phyloP scores from a whole-genome alignment of 208 protist genomes.

The Endotrypanum monterogeii region DNA sequence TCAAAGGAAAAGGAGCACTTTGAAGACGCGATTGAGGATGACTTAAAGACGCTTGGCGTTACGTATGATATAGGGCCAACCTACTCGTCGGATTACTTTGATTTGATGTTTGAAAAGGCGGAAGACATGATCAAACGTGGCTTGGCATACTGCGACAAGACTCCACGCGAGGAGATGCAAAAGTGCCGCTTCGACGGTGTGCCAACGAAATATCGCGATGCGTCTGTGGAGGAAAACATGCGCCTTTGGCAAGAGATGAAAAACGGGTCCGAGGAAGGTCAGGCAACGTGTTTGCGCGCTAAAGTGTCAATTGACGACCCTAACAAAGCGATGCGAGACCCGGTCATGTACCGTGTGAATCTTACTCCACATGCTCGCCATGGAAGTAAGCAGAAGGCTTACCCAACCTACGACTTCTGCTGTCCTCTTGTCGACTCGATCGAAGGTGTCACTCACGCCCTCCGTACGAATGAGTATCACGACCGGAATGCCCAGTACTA shows the following conservation, averaged over 20 bases:
- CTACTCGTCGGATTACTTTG: conserved; percentile 98
- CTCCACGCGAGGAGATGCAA: conserved; percentile 94
- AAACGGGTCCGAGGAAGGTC: conserved; percentile 80
- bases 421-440: conserved; percentile 99
- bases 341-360: conserved; percentile 97
- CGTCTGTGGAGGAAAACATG: conserved; percentile 95
- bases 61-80: conserved; percentile 84
- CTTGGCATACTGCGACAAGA: conserved; percentile 98
- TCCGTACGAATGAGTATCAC: conserved; percentile 98
- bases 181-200: conserved; percentile 92
- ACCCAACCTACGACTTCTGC: conserved; percentile 99
- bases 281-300: conserved; percentile 94
- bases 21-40: conserved; percentile 95
- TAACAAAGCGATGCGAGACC: conserved; percentile 98
- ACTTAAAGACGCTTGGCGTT: conserved; percentile 94
- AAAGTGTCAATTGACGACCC: conserved; percentile 96
- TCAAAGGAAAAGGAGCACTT: conserved; percentile 97
- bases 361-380: conserved; percentile 92
- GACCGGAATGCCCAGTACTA: conserved; percentile 98
- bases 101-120: conserved; percentile 90
- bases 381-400: conserved; percentile 92
- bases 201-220: conserved; percentile 88
- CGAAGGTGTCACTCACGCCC: conserved; percentile 99
- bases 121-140: conserved; percentile 92
- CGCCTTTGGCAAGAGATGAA: conserved; percentile 96